Evolutionary conservation across 2,329 filamentous ascomycete genomes (phyloP).

Genomic region (Chlorencoelia australis): DNA sequence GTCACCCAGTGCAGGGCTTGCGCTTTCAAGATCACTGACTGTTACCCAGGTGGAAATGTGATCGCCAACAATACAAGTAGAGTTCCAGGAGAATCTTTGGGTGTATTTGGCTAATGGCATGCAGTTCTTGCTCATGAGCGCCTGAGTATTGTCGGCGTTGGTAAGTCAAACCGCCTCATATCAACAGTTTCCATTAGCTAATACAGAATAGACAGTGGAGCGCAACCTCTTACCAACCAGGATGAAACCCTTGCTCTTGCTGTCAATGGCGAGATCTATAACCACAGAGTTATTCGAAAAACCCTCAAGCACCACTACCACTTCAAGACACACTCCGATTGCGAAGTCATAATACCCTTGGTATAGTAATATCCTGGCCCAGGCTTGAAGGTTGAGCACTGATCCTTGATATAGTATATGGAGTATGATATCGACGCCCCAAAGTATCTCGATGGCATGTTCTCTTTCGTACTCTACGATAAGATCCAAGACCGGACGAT

Average conservation of each 20-base stretch:
- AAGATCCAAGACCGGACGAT: slow-evolving; percentile 87
- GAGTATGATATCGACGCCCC: slow-evolving; percentile 87
- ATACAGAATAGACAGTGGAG: slow-evolving; percentile 56
- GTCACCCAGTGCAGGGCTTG: slow-evolving; percentile 3
- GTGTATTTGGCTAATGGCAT: slow-evolving; percentile 16
- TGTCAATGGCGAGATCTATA: slow-evolving; percentile 99
- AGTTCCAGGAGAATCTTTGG: slow-evolving; percentile 21
- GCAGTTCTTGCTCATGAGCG: slow-evolving; percentile 92
- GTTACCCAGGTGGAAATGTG: slow-evolving; percentile 53
- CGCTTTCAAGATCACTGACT: slow-evolving; percentile 1
- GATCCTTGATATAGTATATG: slow-evolving; percentile 73
- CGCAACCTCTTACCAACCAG: slow-evolving; percentile 88
- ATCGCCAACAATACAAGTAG: slow-evolving; percentile 85
- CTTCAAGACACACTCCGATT: slow-evolving; percentile 98
- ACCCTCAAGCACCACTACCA: slow-evolving; percentile 72
- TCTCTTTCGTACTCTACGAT: slow-evolving; percentile 97
- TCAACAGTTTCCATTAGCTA: not conserved
- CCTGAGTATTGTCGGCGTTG: slow-evolving; percentile 89
- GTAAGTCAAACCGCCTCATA: slow-evolving; percentile 2
- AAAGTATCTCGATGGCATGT: slow-evolving; percentile 96
- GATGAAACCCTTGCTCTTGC: slow-evolving; percentile 82
- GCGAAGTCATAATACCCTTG: slow-evolving; percentile 96
- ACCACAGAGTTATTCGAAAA: slow-evolving; percentile 93
- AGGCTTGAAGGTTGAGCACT: no score
- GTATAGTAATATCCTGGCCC: no score